These are phyloP conservation scores for Colletotrichum chlorophyti DNA, from an alignment of 2,329 filamentous ascomycete genomes.

Conservation along the genomic window DNA sequence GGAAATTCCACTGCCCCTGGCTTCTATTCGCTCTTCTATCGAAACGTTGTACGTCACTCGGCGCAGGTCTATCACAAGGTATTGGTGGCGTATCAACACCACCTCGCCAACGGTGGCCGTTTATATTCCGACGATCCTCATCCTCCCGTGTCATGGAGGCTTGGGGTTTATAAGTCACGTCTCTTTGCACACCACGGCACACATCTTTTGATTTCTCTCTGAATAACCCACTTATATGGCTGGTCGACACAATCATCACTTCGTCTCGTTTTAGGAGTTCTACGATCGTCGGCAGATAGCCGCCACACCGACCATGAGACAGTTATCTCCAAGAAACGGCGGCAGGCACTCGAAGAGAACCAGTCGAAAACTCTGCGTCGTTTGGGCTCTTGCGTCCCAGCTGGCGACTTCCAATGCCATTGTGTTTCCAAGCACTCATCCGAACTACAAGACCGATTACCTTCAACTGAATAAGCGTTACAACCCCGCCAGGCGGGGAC, in stretches of 20 bases:
- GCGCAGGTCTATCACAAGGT: slow-evolving; percentile 1
- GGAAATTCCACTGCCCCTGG: slow-evolving; percentile 10
- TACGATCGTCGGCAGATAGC: background rate
- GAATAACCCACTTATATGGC: background rate
- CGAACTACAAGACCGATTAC: slow-evolving; percentile 31
- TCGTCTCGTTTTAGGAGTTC: background rate
- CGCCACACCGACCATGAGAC: slow-evolving; percentile 9
- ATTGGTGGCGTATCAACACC: slow-evolving; percentile 19
- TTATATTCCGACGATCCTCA: slow-evolving; percentile 19
- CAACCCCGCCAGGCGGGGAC: slow-evolving; percentile 37
- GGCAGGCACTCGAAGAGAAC: background rate
- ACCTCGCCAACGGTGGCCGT: slow-evolving; percentile 1
- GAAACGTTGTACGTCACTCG: slow-evolving; percentile 27
- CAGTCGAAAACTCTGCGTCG: slow-evolving; percentile 1
- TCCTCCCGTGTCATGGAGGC: background rate
- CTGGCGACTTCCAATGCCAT: background rate
- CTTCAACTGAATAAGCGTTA: slow-evolving; percentile 34
- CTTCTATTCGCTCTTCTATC: slow-evolving; percentile 14
- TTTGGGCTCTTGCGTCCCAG: slow-evolving; percentile 9
- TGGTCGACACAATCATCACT: background rate
- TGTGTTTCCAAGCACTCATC: slow-evolving; percentile 15
- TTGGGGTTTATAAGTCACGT: slow-evolving; percentile 12
- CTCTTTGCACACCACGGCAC: slow-evolving; percentile 4
- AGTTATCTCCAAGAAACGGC: slow-evolving; percentile 7
- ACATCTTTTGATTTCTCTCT: background rate